phyloP scores from a whole-genome alignment of 768 basidiomycete genomes.

The Hydnum rufescens region DNA sequence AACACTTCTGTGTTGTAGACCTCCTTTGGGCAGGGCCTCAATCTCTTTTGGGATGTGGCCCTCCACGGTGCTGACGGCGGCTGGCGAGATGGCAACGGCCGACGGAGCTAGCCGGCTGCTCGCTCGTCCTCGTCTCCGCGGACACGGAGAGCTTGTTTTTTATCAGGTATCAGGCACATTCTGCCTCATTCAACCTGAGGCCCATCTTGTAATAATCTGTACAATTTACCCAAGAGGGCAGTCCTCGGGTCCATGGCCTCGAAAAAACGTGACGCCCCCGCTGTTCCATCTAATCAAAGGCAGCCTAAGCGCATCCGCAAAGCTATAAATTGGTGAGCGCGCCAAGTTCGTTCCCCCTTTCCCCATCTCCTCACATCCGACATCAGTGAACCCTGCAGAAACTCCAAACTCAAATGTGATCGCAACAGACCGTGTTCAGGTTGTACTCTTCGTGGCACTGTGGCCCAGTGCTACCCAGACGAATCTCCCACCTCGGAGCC shows the following conservation, averaged over 20 bases:
- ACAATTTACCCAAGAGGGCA: background rate
- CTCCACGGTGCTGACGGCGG: too few relatives aligned
- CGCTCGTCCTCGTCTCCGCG: too few relatives aligned
- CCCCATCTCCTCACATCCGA: constrained; percentile 52
- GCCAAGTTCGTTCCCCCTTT: too few relatives aligned
- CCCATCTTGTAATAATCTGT: background rate
- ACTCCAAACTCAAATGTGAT: constrained; percentile 75
- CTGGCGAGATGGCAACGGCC: too few relatives aligned
- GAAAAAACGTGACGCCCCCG: background rate
- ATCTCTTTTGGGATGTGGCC: too few relatives aligned
- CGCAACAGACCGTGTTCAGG: constrained; percentile 74
- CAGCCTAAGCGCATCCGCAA: background rate
- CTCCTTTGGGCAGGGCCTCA: too few relatives aligned
- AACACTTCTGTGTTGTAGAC: too few relatives aligned
- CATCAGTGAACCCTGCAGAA: constrained; percentile 75
- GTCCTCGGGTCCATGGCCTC: background rate
- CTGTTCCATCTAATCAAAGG: background rate
- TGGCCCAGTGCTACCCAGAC: constrained; percentile 64
- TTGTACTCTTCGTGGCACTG: constrained; percentile 67
- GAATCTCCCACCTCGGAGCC: constrained; percentile 10
- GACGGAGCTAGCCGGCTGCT: too few relatives aligned
- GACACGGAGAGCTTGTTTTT: too few relatives aligned
- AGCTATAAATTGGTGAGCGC: background rate
- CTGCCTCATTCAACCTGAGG: background rate
- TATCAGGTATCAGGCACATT: background rate